Evolutionary conservation across 1,284 basidiomycete species (phyloP).

Genomic region (Austropuccinia psidii): DNA sequence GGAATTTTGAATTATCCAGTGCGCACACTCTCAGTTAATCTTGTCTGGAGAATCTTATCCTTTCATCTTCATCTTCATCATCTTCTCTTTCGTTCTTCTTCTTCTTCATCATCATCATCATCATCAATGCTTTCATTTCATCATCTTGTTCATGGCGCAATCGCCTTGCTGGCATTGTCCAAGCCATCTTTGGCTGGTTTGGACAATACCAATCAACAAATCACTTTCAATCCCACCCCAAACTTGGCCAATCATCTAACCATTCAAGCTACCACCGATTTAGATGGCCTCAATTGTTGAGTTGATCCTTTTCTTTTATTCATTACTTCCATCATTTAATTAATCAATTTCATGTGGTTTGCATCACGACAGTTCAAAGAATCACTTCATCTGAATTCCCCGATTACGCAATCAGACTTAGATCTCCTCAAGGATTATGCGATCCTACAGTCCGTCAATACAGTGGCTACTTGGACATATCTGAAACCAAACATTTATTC

Average conservation of each 20-base stretch:
- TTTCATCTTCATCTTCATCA: too few species aligned
- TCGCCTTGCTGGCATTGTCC: too few species aligned
- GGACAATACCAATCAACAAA: slow-evolving; percentile 24
- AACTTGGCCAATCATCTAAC: neutral
- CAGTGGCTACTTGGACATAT: slow-evolving; percentile 48
- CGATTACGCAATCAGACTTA: slow-evolving; percentile 28
- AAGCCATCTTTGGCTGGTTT: too few species aligned
- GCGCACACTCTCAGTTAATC: too few species aligned
- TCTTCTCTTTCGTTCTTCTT: too few species aligned
- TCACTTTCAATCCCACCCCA: slow-evolving; percentile 14
- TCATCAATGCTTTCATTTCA: too few species aligned
- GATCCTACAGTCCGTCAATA: slow-evolving; percentile 47
- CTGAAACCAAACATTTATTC: slow-evolving; percentile 47
- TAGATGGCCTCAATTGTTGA: slow-evolving; percentile 27
- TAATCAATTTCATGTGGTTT: neutral
- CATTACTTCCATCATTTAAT: neutral
- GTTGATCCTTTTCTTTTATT: neutral
- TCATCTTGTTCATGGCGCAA: too few species aligned
- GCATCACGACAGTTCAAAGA: slow-evolving; percentile 2
- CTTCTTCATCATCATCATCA: too few species aligned
- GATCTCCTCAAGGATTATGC: slow-evolving; percentile 41
- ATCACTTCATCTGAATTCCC: slow-evolving; percentile 32
- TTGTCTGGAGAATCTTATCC: too few species aligned
- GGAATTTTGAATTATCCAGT: too few species aligned
- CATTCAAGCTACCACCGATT: slow-evolving; percentile 4